Conservation (phyloP, 768 basidiomycete species). For the Termitomyces bulborhizus region DNA sequence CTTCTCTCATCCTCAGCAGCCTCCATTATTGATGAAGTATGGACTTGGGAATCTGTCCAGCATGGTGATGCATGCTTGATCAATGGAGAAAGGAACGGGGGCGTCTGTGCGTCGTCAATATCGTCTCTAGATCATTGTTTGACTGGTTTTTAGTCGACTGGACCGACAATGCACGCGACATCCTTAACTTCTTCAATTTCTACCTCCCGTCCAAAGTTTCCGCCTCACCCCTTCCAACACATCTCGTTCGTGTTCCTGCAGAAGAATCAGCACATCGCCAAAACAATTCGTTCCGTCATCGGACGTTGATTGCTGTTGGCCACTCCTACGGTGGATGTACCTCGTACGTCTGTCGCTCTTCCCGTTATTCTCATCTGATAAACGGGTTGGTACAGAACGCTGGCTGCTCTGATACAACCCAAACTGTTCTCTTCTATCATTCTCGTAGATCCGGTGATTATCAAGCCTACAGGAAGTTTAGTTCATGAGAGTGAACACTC, state of each 20-base stretch:
- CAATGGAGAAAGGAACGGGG: constrained; percentile 51
- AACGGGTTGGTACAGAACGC: constrained; percentile 18
- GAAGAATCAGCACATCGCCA: constrained; percentile 36
- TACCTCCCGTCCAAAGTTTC: constrained; percentile 49
- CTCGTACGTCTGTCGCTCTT: constrained; percentile 39
- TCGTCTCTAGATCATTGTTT: neutral
- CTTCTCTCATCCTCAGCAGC: constrained; percentile 42
- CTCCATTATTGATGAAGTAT: constrained; percentile 54
- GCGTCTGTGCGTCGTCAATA: constrained; percentile 43
- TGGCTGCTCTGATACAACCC: constrained; percentile 59
- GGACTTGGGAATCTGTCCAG: constrained; percentile 79
- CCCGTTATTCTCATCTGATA: neutral
- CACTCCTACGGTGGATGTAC: constrained; percentile 85
- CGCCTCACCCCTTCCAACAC: constrained; percentile 37
- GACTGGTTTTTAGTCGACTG: constrained; percentile 53
- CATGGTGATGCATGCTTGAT: constrained; percentile 81
- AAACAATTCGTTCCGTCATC: constrained; percentile 39
- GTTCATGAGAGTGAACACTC: constrained; percentile 6
- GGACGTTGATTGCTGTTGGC: constrained; percentile 64
- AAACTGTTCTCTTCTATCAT: constrained; percentile 65
- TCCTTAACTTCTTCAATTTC: constrained; percentile 65
- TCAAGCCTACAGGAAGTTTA: constrained; percentile 17
- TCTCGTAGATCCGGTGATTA: constrained; percentile 75
- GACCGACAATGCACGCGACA: constrained; percentile 72
- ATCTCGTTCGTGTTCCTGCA: constrained; percentile 43